Evolutionary conservation across 768 basidiomycete species (phyloP), one percentile per base, ranked within the genome.

Genomic region (Hypholoma sublateritium): DNA sequence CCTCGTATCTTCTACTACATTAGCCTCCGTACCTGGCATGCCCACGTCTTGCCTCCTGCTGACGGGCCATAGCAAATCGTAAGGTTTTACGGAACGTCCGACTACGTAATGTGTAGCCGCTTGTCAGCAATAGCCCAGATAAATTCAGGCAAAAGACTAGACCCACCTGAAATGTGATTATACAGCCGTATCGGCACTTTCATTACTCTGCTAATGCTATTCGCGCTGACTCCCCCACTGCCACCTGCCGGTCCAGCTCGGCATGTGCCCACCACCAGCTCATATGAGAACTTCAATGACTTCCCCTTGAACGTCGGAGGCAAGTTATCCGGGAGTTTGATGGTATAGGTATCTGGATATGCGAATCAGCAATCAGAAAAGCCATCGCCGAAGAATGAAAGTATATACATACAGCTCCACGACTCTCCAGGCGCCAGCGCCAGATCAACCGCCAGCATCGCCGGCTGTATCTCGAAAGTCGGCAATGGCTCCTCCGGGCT

Each of bases 221-320:
- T 81, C 35, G 71, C 75, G 43, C 75, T 76, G 12, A 22, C 70
- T 59, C 16, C 77, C 50, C 47, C 72, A 65, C 56, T 72, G 64
- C 50, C 71, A 65, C 64, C 42, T 16, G 63, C 61, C 34, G 74
- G 59, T 8, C 77, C 75, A 12, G 88, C 84, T 12, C 91, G 81
- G 70, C 89, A 95, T 0, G 91, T 87, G 1, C 95, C 95, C 1
- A 98, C 81, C n/a, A 90, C 78, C 12, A 99, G 82, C 61, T 95
- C 88, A 67, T 98, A 98, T 3, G 89, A 88, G 67, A 99, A 95
- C 65, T 79, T 81, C 58, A 98, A 77, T 3, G 88, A 80, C 43
- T 89, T 86, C 2, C 97, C 96, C 45, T 84, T 82, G 74, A 91
- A 97, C 0, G 95, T 93, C 0, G 97, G 97, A 1, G 97, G 97